These are phyloP conservation scores for Polytrichum formosum DNA, from an alignment of 225 moss, liverwort and hornwort genomes.

Conservation along the genomic window DNA sequence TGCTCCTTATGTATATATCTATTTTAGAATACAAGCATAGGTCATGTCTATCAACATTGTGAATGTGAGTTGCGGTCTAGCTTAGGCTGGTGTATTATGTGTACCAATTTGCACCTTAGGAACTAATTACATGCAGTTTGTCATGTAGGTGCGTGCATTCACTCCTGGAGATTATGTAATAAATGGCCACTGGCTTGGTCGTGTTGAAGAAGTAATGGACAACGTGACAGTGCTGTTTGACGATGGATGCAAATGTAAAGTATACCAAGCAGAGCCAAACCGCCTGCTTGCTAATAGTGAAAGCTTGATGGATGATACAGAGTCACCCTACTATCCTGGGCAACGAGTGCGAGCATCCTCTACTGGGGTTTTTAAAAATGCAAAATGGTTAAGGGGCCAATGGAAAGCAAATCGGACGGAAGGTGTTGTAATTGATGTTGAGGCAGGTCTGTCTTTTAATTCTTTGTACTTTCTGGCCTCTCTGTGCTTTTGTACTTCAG, in stretches of 20 bases:
- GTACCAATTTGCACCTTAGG: too few species aligned
- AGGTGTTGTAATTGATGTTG: slow-evolving; percentile 77
- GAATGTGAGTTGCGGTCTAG: too few species aligned
- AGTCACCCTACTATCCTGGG: slow-evolving; percentile 84
- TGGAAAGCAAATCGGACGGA: slow-evolving; percentile 79
- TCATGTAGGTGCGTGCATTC: slow-evolving; percentile 65
- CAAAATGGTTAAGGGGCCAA: slow-evolving; percentile 81
- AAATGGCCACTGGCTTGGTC: slow-evolving; percentile 83
- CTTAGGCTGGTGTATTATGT: too few species aligned
- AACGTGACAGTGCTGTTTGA: slow-evolving; percentile 88
- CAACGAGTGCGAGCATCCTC: slow-evolving; percentile 73
- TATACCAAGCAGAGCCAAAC: slow-evolving; percentile 63
- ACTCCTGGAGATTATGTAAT: slow-evolving; percentile 86
- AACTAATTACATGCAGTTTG: too few species aligned
- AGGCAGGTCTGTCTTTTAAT: slow-evolving; percentile 52
- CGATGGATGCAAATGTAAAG: slow-evolving; percentile 90
- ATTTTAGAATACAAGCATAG: too few species aligned
- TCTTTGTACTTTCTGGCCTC: neutral
- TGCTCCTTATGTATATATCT: too few species aligned
- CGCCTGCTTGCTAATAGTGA: slow-evolving; percentile 58
- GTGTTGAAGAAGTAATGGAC: slow-evolving; percentile 91
- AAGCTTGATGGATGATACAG: slow-evolving; percentile 74
- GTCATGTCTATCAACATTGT: too few species aligned
- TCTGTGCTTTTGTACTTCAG: neutral
- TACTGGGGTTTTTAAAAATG: slow-evolving; percentile 60